phyloP scores from a whole-genome alignment of 495 filamentous ascomycete species.

The Penicillium robsamsonii region DNA sequence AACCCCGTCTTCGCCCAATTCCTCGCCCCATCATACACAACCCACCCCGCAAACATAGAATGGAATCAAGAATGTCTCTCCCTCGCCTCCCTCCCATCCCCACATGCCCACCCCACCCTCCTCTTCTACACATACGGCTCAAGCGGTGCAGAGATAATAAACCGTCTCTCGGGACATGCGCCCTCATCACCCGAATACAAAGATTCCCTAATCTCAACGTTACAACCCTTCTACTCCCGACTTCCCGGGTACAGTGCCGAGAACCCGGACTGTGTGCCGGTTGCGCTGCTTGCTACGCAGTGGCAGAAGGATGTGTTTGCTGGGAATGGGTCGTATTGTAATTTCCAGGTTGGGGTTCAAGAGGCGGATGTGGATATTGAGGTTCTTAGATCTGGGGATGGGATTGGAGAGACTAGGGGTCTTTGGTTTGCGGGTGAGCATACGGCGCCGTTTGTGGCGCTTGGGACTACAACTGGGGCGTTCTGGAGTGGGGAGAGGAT shows the following conservation, averaged over 20 bases:
- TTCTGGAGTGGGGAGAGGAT: slow-evolving; percentile 90
- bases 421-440: slow-evolving; percentile 96
- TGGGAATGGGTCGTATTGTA: slow-evolving; percentile 86
- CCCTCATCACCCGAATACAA: slow-evolving; percentile 30
- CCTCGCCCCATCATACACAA: slow-evolving; percentile 58
- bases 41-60: slow-evolving; percentile 64
- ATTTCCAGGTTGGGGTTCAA: slow-evolving; percentile 77
- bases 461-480: slow-evolving; percentile 85
- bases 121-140: slow-evolving; percentile 88
- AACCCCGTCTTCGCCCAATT: slow-evolving; percentile 39
- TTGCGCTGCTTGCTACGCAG: slow-evolving; percentile 62
- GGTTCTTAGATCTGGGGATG: slow-evolving; percentile 58
- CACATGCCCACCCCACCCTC: slow-evolving; percentile 74
- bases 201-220: slow-evolving; percentile 40
- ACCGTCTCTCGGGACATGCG: slow-evolving; percentile 30
- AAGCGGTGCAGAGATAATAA: slow-evolving; percentile 52
- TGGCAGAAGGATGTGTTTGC: slow-evolving; percentile 84
- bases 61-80: slow-evolving; percentile 85
- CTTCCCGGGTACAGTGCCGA: slow-evolving; percentile 61
- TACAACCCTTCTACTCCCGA: slow-evolving; percentile 66
- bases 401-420: slow-evolving; percentile 59
- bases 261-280: slow-evolving; percentile 59
- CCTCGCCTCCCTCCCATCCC: slow-evolving; percentile 61
- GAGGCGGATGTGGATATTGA: slow-evolving; percentile 70
- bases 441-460: slow-evolving; percentile 82